Base-by-base conservation (phyloP, 1,284 basidiomycete species). In the Ceratobasidium sp. region DNA sequence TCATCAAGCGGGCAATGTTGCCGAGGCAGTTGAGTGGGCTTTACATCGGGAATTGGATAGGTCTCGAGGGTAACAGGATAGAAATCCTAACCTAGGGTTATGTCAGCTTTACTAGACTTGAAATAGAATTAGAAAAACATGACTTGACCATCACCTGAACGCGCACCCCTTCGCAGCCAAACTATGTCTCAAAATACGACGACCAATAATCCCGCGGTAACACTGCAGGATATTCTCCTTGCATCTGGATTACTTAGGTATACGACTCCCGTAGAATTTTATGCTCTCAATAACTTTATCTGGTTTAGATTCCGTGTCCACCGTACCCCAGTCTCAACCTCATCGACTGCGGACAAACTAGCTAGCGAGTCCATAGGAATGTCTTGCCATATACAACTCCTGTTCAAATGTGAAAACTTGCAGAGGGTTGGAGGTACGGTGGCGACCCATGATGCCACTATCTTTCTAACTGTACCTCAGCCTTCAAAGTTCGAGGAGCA, bases 1-100 rank as follows among this genome's bases (percentile, higher is more conserved):
- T 6, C 81, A 90, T 60, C 84, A 94, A 76, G 89, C 88, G 23
- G 85, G 88, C 71, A 88, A 98, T 79, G 96, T 98, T 23, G 92
- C 92, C 79, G 85, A 89, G 73, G 95, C 92, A 21, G 93, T 97
- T 16, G 81, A 81, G 71, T 94, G 91, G 92, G 95, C 93, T 23
- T 85, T 96, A 48, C 80, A 84, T 72, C 82, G 83, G 76, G 88
- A 89, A 41, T 74, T 77, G 2, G 53, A 43, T n/a, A 57, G 21
- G 43, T n/a, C 28, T n/a, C 36, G 18, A 21, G 53, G 23, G 23
- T 70, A 39, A 46, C 10, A 34, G 30, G 3, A 57, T 28, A 16
- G n/a, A n/a, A n/a, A n/a, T n/a, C 12, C 28, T 57, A 32, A 18
- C 28, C 53, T 57, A 1, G 28, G 28, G 23, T 67, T 67, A 67